Conservation (phyloP, 2,329 filamentous ascomycete species). For the Trichoderma cornu-damae region DNA sequence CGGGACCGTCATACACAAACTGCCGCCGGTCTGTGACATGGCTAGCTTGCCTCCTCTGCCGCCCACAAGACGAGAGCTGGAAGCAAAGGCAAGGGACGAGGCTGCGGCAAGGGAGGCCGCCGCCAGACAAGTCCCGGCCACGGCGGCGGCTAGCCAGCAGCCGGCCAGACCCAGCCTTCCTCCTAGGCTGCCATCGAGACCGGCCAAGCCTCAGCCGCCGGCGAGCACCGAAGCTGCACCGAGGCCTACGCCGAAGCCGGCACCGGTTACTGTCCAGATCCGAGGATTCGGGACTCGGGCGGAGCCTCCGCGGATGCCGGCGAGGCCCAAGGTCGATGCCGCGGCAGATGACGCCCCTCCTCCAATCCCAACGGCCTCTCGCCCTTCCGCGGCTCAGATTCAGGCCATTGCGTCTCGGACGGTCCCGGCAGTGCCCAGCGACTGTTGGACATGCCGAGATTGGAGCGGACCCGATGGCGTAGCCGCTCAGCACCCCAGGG, state of each 20-base stretch:
- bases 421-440: slow-evolving; percentile 27
- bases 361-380: slow-evolving; percentile 48
- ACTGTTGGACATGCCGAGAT: slow-evolving; percentile 81
- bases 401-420: slow-evolving; percentile 38
- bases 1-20: slow-evolving; percentile 41
- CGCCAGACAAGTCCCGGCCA: slow-evolving; percentile 12
- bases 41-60: slow-evolving; percentile 55
- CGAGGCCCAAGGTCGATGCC: slow-evolving; percentile 11
- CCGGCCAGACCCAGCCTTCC: slow-evolving; percentile 40
- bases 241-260: neutral
- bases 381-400: slow-evolving; percentile 49
- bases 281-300: slow-evolving; percentile 23
- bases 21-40: slow-evolving; percentile 53
- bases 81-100: slow-evolving; percentile 32
- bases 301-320: slow-evolving; percentile 13
- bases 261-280: slow-evolving; percentile 20
- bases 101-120: slow-evolving; percentile 15
- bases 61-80: slow-evolving; percentile 49
- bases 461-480: slow-evolving; percentile 77
- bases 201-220: slow-evolving; percentile 32
- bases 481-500: slow-evolving; percentile 68
- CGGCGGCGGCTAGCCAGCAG: neutral
- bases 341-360: slow-evolving; percentile 40
- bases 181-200: slow-evolving; percentile 48
- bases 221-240: slow-evolving; percentile 5